phyloP scores from a whole-genome alignment of 176 grass and related monocot species.

The Aegilops tauschii region DNA sequence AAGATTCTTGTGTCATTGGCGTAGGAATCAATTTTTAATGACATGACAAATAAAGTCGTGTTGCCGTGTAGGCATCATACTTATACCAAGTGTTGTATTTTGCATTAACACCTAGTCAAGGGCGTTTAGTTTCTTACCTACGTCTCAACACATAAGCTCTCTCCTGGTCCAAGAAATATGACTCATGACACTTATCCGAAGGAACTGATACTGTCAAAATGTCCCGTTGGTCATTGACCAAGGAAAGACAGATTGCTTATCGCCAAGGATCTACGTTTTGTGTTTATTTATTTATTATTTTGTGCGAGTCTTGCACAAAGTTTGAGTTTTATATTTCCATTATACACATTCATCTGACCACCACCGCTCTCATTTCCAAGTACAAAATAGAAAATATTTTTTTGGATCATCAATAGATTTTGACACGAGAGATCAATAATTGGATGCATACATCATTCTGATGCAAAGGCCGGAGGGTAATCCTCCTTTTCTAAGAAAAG shows the following conservation, averaged over 20 bases:
- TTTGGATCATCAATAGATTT: too few relatives aligned
- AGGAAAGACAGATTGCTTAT: background rate
- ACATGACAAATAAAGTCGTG: conserved; percentile 15
- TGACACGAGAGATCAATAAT: too few relatives aligned
- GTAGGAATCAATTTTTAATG: conserved; percentile 15
- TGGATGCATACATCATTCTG: too few relatives aligned
- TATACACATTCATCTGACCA: background rate
- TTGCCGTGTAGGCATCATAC: background rate
- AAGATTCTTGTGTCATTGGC: conserved; percentile 4
- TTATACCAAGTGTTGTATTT: background rate
- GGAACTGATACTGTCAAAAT: background rate
- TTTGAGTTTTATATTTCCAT: background rate
- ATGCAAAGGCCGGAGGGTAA: too few relatives aligned
- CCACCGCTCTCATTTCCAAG: background rate
- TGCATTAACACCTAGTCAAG: background rate
- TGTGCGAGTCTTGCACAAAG: background rate
- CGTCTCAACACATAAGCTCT: background rate
- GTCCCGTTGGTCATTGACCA: too few relatives aligned
- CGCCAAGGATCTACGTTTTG: too few relatives aligned
- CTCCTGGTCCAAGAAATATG: background rate
- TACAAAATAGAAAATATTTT: too few relatives aligned
- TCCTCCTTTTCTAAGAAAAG: too few relatives aligned
- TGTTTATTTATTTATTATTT: background rate
- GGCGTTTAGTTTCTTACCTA: background rate
- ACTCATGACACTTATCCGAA: too few relatives aligned